Percentiles rank a stretch among this genome's conserved stretches.
Conservation (phyloP, 345 rosid genomes). For the Salix brachista region DNA sequence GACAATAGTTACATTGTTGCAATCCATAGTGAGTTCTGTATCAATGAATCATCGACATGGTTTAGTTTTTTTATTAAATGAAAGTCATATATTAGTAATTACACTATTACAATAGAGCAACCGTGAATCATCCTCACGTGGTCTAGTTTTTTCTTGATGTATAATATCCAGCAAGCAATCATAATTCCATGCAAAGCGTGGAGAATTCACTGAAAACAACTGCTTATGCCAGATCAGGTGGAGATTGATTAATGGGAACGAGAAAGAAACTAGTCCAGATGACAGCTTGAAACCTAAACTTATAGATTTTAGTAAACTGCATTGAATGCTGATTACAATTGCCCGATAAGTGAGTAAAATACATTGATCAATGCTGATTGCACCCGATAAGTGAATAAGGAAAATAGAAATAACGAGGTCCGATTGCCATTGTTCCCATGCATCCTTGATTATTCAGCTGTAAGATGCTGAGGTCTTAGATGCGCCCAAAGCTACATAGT, state of each 20-base stretch:
- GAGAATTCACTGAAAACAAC: neutral
- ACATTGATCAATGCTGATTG: no score
- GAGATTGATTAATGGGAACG: neutral
- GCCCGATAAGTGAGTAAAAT: neutral
- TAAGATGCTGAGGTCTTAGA: neutral
- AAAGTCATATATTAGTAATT: no score
- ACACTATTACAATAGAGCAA: no score
- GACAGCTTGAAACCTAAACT: neutral
- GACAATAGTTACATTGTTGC: rapidly evolving
- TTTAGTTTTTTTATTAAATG: no score
- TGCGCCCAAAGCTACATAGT: neutral
- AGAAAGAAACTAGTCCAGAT: neutral
- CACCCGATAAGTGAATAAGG: neutral
- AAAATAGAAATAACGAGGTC: neutral
- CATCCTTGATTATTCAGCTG: neutral
- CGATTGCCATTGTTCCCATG: neutral
- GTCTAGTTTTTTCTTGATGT: neutral
- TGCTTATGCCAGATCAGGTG: neutral
- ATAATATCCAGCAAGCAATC: neutral
- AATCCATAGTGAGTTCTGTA: no score
- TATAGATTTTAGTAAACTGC: neutral
- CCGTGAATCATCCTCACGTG: no score
- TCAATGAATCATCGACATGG: no score
- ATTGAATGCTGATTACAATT: neutral
- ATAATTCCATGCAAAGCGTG: neutral